phyloP scores from a whole-genome alignment of 345 rosid genomes.

The Camelina neglecta region DNA sequence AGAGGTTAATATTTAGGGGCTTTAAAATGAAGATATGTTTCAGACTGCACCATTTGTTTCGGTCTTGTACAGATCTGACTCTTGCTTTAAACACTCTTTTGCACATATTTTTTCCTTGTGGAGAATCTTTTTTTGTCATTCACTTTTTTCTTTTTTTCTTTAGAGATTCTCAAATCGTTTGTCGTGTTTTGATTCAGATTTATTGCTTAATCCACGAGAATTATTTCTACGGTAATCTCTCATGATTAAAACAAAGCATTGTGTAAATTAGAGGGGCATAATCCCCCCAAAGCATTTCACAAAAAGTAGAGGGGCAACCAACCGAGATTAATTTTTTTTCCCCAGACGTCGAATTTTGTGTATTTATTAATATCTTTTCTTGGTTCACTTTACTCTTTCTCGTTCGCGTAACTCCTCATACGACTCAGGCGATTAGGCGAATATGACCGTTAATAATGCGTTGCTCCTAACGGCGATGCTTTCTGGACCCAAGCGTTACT shows the following conservation, averaged over 20 bases:
- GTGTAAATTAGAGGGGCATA: too few species aligned
- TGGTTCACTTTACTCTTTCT: too few species aligned
- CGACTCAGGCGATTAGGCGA: too few species aligned
- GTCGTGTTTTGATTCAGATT: constrained; percentile 8
- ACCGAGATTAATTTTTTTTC: too few species aligned
- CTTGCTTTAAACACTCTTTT: constrained; percentile 10
- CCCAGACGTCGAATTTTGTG: too few species aligned
- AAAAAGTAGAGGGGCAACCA: too few species aligned
- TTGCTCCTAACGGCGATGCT: too few species aligned
- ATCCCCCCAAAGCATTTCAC: too few species aligned
- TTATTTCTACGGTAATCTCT: neutral
- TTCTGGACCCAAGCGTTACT: too few species aligned
- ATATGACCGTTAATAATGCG: too few species aligned
- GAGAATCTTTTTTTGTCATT: constrained; percentile 7
- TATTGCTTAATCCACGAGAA: constrained; percentile 6
- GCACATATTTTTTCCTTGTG: constrained; percentile 11
- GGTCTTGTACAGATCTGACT: constrained; percentile 31
- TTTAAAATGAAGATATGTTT: constrained; percentile 26
- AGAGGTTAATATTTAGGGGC: constrained; percentile 9
- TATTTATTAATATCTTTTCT: too few species aligned
- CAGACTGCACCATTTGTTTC: constrained; percentile 18
- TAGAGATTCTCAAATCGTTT: neutral
- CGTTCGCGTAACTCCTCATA: too few species aligned
- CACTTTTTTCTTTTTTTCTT: neutral
- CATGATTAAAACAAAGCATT: neutral